phyloP scores from a whole-genome alignment of 1,284 basidiomycete genomes.

The Cryptococcus sp. region DNA sequence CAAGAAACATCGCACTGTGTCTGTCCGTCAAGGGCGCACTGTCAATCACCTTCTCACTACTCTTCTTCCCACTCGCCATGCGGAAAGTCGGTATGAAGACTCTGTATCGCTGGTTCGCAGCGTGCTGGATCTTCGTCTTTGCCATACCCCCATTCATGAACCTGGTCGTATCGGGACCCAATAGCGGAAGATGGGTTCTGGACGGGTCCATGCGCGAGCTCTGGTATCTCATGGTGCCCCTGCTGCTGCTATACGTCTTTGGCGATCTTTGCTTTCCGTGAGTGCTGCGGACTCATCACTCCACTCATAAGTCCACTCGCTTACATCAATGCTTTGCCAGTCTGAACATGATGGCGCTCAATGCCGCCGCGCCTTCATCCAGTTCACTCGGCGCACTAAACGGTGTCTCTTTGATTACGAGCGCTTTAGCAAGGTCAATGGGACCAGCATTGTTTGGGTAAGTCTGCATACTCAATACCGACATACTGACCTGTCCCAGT shows the following conservation, averaged over 20 bases:
- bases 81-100: constrained; percentile 14
- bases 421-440: constrained; percentile 22
- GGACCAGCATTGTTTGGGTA: constrained; percentile 27
- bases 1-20: constrained; percentile 19
- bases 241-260: constrained; percentile 25
- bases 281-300: constrained; percentile 3
- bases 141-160: constrained; percentile 28
- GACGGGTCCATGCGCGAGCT: constrained; percentile 16
- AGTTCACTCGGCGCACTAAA: constrained; percentile 25
- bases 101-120: constrained; percentile 22
- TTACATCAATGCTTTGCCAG: not conserved
- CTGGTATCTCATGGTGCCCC: constrained; percentile 27
- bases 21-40: constrained; percentile 23
- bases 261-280: constrained; percentile 27
- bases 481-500: not conserved
- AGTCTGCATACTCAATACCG: not conserved
- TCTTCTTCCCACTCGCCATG: constrained; percentile 22
- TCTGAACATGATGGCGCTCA: constrained; percentile 20
- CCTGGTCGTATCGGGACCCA: constrained; percentile 6
- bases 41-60: constrained; percentile 23
- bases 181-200: constrained; percentile 15
- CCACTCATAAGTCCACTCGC: not conserved
- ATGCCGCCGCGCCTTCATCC: constrained; percentile 12
- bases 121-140: constrained; percentile 22
- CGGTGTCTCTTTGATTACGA: constrained; percentile 16